Conservation (phyloP, 1,139 yeast genomes). For the Suhomyces yuchorum region DNA sequence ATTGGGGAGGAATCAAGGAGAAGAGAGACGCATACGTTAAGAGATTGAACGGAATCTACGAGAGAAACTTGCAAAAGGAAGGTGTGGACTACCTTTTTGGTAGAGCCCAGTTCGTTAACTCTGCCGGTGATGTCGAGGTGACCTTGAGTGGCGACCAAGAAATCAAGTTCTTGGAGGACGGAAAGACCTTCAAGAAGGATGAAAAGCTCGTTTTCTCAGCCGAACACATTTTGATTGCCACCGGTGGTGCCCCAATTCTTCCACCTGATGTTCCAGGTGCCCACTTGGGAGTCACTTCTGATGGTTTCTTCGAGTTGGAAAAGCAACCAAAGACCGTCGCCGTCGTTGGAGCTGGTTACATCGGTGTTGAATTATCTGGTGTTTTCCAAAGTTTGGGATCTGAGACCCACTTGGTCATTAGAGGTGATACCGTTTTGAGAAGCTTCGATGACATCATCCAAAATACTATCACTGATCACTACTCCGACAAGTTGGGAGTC, state of each 20-base stretch:
- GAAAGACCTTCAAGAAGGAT: slow-evolving; percentile 35
- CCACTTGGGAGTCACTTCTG: slow-evolving; percentile 84
- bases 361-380: slow-evolving; percentile 94
- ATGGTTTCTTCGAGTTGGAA: slow-evolving; percentile 83
- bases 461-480: slow-evolving; percentile 74
- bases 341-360: slow-evolving; percentile 96
- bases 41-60: slow-evolving; percentile 91
- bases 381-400: slow-evolving; percentile 86
- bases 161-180: slow-evolving; percentile 35
- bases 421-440: slow-evolving; percentile 89
- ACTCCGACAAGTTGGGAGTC: slow-evolving; percentile 74
- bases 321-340: slow-evolving; percentile 90
- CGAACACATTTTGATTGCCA: slow-evolving; percentile 82
- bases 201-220: slow-evolving; percentile 71
- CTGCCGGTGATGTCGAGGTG: slow-evolving; percentile 78
- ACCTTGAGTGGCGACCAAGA: slow-evolving; percentile 48
- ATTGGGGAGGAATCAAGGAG: slow-evolving; percentile 77
- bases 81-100: slow-evolving; percentile 88
- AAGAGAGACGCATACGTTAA: slow-evolving; percentile 90
- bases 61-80: slow-evolving; percentile 80
- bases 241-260: slow-evolving; percentile 84
- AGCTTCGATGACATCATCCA: slow-evolving; percentile 84
- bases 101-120: slow-evolving; percentile 71
- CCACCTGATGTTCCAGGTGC: slow-evolving; percentile 77
- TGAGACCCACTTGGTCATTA: slow-evolving; percentile 83